Evolutionary conservation across 495 filamentous ascomycete species (phyloP), one percentile per base, ranked within the genome.

Genomic region (Aspergillus cavernicola): DNA sequence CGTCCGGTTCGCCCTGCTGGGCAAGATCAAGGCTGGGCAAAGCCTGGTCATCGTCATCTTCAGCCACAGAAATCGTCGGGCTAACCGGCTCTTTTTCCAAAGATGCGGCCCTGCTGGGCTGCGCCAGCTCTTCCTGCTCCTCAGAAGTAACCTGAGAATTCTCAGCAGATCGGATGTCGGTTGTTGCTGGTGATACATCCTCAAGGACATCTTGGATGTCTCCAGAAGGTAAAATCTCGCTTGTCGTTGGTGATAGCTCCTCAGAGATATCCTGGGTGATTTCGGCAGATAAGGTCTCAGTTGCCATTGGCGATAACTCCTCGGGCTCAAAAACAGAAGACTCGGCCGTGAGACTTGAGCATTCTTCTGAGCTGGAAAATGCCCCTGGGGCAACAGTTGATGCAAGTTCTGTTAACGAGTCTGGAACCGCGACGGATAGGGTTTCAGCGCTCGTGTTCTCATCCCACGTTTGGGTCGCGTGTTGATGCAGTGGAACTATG

Each of bases 401-500:
- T 15, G 42, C 16, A 16, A 40, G 31, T 31, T 37, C 24, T 41
- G 16, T 31, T 19, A 28, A 13, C 6, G 32, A 8, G 8, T 50
- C 47, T 13, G 31, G 36, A 12, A 11, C 5, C 20, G 40, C 20
- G 20, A 22, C 31, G 18, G 52, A 33, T 24, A 26, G 7, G 15
- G n/a, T 37, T 18, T 16, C 40, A 26, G 33, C 31, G 20, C 23
- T 43, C 9, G 38, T 46, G 7, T 37, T 22, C 13, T 31, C 40
- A 11, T 26, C 20, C 36, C 24, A 19, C 15, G 26, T 28, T 48
- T 42, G 24, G 3, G 46, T 43, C 11, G 52, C 8, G 31, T 31
- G 35, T 8, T 58, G 53, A 13, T 50, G 22, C 18, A 47, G 22
- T 37, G 49, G 55, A 19, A 60, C 26, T 22, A 31, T 52, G 8